phyloP scores from a whole-genome alignment of 2,329 filamentous ascomycete species.

The Epicoccum nigrum region DNA sequence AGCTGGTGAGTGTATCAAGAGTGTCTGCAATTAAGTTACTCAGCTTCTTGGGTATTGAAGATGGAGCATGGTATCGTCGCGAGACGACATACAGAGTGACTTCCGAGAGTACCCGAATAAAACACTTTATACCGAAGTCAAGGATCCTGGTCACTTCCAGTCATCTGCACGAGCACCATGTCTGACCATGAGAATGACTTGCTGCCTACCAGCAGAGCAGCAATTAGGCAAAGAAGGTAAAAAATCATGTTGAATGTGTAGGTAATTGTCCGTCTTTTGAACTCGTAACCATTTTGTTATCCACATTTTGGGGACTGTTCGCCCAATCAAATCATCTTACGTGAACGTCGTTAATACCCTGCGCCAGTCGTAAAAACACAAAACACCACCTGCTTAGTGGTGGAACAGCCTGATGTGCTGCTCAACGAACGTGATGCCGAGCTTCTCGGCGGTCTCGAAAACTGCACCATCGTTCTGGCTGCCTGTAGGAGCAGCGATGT shows the following conservation, averaged over 20 bases:
- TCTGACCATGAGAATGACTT: background rate
- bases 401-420: slow-evolving; percentile 95
- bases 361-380: slow-evolving; percentile 14
- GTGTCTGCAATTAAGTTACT: background rate
- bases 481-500: slow-evolving; percentile 90
- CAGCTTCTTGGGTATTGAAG: background rate
- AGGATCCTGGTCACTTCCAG: background rate
- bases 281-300: slow-evolving; percentile 9
- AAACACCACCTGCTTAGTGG: slow-evolving; percentile 64
- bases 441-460: slow-evolving; percentile 87
- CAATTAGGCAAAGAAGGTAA: background rate
- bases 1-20: background rate
- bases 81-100: background rate
- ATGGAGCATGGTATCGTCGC: background rate
- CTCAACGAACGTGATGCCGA: slow-evolving; percentile 93
- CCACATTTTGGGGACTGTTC: slow-evolving; percentile 11
- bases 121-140: background rate
- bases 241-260: slow-evolving; percentile 15
- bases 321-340: slow-evolving; percentile 13
- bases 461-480: slow-evolving; percentile 85
- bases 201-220: background rate
- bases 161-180: background rate
- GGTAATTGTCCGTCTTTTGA: slow-evolving; percentile 7
- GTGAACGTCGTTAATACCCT: slow-evolving; percentile 17
- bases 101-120: slow-evolving; percentile 8